These are phyloP conservation scores for Gossypium longicalyx DNA, from an alignment of 345 rosid genomes.

Conservation along the genomic window DNA sequence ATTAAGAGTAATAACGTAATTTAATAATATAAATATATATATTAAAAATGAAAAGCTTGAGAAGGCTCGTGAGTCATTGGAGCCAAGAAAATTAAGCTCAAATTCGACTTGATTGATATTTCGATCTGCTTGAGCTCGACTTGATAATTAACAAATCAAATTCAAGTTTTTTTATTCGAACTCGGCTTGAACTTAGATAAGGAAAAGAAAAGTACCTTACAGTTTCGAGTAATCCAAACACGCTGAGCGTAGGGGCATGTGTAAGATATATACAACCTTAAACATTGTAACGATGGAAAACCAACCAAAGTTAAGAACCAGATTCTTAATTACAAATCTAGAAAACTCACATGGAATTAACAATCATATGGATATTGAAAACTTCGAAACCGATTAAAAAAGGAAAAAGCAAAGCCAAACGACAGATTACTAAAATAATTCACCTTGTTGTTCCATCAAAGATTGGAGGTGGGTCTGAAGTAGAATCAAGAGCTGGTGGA, in stretches of 20 bases:
- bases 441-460: conserved; percentile 85
- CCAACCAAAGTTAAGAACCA: neutral
- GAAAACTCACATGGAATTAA: neutral
- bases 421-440: neutral
- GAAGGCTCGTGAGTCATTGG: too few relatives aligned
- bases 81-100: too few relatives aligned
- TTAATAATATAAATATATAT: too few relatives aligned
- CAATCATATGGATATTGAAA: too few relatives aligned
- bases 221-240: conserved; percentile 72
- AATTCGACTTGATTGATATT: too few relatives aligned
- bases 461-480: conserved; percentile 58
- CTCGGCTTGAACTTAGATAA: neutral
- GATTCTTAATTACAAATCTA: neutral
- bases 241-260: conserved; percentile 82
- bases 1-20: too few relatives aligned
- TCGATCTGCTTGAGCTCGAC: too few relatives aligned
- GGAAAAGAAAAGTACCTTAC: conserved; percentile 42
- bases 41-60: too few relatives aligned
- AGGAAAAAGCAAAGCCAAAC: neutral
- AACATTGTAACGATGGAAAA: conserved; percentile 5
- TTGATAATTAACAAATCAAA: too few relatives aligned
- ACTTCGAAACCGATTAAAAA: too few relatives aligned
- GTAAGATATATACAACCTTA: conserved; percentile 68
- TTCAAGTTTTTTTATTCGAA: neutral
- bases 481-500: conserved; percentile 58